phyloP scores from a whole-genome alignment of 495 filamentous ascomycete species.

The Hypoxylon perforatum region DNA sequence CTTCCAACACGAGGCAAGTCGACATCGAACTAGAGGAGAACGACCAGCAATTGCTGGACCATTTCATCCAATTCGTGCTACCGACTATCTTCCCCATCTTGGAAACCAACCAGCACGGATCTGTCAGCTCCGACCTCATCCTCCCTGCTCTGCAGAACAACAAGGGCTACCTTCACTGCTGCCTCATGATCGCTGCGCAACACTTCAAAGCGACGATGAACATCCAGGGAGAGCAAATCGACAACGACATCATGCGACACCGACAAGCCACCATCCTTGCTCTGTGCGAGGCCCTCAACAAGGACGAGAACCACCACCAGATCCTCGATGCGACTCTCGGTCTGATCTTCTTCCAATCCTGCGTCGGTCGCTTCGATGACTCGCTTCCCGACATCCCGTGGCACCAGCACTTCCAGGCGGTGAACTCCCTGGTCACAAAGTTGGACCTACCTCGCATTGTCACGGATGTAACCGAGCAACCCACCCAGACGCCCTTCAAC shows the following conservation, averaged over 20 bases:
- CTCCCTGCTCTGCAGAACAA: conserved; percentile 88
- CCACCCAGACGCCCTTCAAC: conserved; percentile 84
- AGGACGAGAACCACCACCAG: conserved; percentile 82
- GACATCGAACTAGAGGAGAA: conserved; percentile 88
- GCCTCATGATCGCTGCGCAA: conserved; percentile 93
- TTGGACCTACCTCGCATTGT: conserved; percentile 79
- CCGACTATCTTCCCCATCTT: conserved; percentile 91
- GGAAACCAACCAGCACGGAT: conserved; percentile 86
- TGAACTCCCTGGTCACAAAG: conserved; percentile 80
- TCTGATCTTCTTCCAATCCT: conserved; percentile 98
- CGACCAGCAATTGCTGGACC: conserved; percentile 86
- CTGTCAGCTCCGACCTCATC: conserved; percentile 79
- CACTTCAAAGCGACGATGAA: conserved; percentile 84
- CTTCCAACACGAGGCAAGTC: conserved; percentile 66
- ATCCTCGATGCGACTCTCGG: conserved; percentile 94
- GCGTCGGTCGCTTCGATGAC: conserved; percentile 87
- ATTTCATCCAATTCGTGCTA: conserved; percentile 90
- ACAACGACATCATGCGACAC: conserved; percentile 93
- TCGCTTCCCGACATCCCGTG: conserved; percentile 93
- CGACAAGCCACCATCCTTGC: conserved; percentile 88
- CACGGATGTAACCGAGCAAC: conserved; percentile 64
- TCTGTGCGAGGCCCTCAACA: conserved; percentile 83
- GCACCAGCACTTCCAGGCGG: conserved; percentile 96
- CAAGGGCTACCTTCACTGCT: conserved; percentile 94
- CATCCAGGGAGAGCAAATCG: conserved; percentile 75